Evolutionary conservation across 2,329 filamentous ascomycete genomes (phyloP), one percentile per base, ranked within the genome.

Genomic region (Cladosporium austrohemisphaericum): DNA sequence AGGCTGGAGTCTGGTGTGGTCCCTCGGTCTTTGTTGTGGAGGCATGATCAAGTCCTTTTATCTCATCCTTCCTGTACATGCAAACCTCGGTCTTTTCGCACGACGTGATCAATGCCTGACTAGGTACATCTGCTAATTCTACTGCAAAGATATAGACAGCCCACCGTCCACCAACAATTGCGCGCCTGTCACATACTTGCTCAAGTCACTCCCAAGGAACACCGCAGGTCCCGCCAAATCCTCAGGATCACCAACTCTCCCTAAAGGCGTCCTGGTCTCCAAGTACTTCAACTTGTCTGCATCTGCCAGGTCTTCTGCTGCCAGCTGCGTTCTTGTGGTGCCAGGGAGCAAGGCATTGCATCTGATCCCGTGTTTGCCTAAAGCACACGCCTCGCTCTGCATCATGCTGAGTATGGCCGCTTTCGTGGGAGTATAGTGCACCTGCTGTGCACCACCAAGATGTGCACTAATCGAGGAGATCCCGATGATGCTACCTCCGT

Each of bases 61-160:
- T n/a, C n/a, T n/a, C n/a, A n/a, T n/a, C n/a, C n/a, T n/a, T n/a
- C n/a, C n/a, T n/a, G n/a, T n/a, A n/a, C n/a, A n/a, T n/a, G n/a
- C n/a, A n/a, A n/a, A n/a, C n/a, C n/a, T n/a, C n/a, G n/a, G n/a
- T n/a, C n/a, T n/a, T n/a, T n/a, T n/a, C n/a, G n/a, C n/a, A n/a
- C n/a, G n/a, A n/a, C n/a, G n/a, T n/a, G n/a, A n/a, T n/a, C n/a
- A n/a, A 26, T 26, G 25, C 25, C 6, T 11, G 11, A 26, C 25
- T 26, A 26, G 25, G 25, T 26, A 26, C 25, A 26, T 6, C 25
- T 6, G 6, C 25, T 36, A 7, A 6, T 36, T 19, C 57, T 69
- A 92, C 68, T 93, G 88, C 59, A 95, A 72, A 68, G 95, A 94
- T n/a, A 95, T 89, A 74, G 93, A 95, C 54, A 92, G 67, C 0